Evolutionary conservation across 257 asterid species (phyloP).

Genomic region (Solanum tarapatanum): DNA sequence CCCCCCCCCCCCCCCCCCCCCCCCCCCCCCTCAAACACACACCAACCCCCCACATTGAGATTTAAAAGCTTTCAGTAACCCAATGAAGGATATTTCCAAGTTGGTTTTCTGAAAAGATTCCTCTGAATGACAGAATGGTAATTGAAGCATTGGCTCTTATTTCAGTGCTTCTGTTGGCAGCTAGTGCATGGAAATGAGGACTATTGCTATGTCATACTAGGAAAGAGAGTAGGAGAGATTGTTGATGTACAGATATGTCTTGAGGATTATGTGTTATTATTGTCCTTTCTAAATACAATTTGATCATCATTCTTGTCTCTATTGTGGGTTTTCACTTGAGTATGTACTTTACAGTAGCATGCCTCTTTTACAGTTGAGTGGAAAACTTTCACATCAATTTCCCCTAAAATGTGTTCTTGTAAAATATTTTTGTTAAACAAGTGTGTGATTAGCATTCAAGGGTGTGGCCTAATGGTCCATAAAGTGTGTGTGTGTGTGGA

Average conservation of each 20-base stretch:
- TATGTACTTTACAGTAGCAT: not conserved
- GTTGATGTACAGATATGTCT: conserved; percentile 32
- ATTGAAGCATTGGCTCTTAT: conserved; percentile 22
- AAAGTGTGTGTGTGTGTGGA: too few species aligned
- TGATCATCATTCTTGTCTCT: conserved; percentile 10
- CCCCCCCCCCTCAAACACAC: not conserved
- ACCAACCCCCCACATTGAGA: not conserved
- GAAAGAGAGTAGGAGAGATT: conserved; percentile 13
- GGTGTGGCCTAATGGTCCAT: not conserved
- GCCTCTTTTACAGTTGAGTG: not conserved
- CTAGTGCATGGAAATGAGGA: conserved; percentile 15
- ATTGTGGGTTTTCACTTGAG: not conserved
- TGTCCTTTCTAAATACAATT: conserved; percentile 13
- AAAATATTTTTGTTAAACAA: not conserved
- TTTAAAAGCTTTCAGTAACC: conserved; percentile 17
- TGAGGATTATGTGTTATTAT: conserved; percentile 1
- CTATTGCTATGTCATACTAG: not conserved
- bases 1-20: not conserved
- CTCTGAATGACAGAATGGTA: conserved; percentile 19
- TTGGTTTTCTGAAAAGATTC: conserved; percentile 35
- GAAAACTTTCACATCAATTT: not conserved
- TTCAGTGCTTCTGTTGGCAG: conserved; percentile 16
- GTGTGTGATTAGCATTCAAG: not conserved
- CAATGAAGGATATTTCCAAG: conserved; percentile 20
- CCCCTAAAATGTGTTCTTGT: not conserved